Conservation (phyloP, 768 basidiomycete species). For the Kondoa malvinella region DNA sequence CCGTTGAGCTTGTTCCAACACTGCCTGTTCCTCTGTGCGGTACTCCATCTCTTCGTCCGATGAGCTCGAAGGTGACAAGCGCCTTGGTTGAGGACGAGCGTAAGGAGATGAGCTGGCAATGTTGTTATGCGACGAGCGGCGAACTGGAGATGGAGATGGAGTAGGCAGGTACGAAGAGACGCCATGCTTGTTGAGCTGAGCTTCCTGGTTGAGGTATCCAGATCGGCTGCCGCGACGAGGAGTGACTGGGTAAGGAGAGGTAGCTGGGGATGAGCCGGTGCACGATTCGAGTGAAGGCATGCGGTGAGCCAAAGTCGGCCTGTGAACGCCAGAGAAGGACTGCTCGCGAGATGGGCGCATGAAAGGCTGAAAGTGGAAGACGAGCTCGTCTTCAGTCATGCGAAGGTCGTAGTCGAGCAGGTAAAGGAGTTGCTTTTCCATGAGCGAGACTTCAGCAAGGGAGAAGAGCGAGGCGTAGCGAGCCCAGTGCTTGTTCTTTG, state of each 20-base stretch:
- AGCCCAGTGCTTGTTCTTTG: slow-evolving; percentile 90
- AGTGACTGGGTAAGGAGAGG: slow-evolving; percentile 15
- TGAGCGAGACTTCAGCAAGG: slow-evolving; percentile 44
- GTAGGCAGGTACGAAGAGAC: slow-evolving; percentile 10
- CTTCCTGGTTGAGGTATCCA: slow-evolving; percentile 5
- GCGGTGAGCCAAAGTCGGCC: slow-evolving; percentile 4
- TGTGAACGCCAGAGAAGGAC: neutral
- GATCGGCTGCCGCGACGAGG: slow-evolving; percentile 13
- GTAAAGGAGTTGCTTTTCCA: slow-evolving; percentile 90
- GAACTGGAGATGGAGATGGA: slow-evolving; percentile 16
- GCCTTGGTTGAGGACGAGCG: slow-evolving; percentile 2
- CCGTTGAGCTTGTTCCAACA: neutral
- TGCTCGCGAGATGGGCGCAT: slow-evolving; percentile 20
- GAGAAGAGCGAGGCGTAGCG: slow-evolving; percentile 56
- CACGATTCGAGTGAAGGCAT: slow-evolving; percentile 18
- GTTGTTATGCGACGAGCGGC: neutral
- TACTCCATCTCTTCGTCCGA: slow-evolving; percentile 8
- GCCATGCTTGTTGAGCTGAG: neutral
- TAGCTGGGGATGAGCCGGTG: slow-evolving; percentile 11
- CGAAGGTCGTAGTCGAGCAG: slow-evolving; percentile 84
- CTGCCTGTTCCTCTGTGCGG: neutral
- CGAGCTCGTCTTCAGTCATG: slow-evolving; percentile 65
- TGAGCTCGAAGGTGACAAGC: slow-evolving; percentile 1
- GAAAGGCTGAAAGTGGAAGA: slow-evolving; percentile 44
- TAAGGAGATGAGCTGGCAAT: neutral